phyloP scores from a whole-genome alignment of 139 green algal genomes.

The Chloropicon primus region DNA sequence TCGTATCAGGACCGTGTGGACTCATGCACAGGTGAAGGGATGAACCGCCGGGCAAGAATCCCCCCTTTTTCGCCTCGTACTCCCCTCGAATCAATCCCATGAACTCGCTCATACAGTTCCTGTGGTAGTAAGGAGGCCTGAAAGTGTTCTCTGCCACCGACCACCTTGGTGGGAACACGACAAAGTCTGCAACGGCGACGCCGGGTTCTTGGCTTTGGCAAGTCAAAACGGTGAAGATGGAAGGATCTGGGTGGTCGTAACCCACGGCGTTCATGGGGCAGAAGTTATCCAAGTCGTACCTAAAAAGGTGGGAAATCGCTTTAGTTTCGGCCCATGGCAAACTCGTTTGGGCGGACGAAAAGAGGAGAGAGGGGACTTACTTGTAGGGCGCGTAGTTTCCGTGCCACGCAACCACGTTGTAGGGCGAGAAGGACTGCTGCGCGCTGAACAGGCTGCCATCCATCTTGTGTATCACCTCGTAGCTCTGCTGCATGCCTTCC shows the following conservation, averaged over 20 bases:
- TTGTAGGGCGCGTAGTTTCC: conserved; percentile 30
- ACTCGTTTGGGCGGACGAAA: too few species aligned
- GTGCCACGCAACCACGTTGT: conserved; percentile 89
- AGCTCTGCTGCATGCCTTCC: conserved; percentile 13
- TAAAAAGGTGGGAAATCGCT: too few species aligned
- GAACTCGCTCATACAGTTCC: conserved; percentile 87
- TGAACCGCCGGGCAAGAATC: conserved; percentile 57
- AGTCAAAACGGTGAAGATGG: conserved; percentile 91
- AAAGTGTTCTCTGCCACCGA: conserved; percentile 83
- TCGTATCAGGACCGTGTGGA: conserved; percentile 76
- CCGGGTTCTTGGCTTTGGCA: conserved; percentile 34
- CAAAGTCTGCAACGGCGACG: conserved; percentile 74
- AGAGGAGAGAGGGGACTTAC: too few species aligned
- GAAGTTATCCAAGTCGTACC: conserved; percentile 44
- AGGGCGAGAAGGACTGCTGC: conserved; percentile 71
- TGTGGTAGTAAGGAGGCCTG: conserved; percentile 79
- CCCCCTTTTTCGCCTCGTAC: conserved; percentile 74
- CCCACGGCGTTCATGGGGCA: conserved; percentile 64
- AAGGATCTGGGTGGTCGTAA: conserved; percentile 77
- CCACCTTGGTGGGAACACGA: conserved; percentile 88
- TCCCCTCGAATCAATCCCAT: conserved; percentile 81
- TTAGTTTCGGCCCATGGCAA: too few species aligned
- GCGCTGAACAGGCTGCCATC: conserved; percentile 67
- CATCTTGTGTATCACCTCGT: conserved; percentile 71
- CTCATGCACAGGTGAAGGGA: conserved; percentile 79